These are phyloP conservation scores for Spergularia bocconei DNA, from an alignment of 148 eudicot species.

Conservation along the genomic window DNA sequence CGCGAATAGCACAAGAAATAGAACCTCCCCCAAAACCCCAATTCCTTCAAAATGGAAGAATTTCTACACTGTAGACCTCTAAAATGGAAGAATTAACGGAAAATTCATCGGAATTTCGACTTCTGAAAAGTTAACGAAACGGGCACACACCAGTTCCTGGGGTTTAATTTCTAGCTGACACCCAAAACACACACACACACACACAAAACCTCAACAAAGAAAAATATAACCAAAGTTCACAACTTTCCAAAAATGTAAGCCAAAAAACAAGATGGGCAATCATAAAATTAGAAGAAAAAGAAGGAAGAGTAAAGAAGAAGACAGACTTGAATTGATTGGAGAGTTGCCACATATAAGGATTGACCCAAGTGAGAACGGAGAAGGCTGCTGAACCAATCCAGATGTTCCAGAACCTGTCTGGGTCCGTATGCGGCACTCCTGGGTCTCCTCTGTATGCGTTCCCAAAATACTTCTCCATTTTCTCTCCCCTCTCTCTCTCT, in stretches of 20 bases:
- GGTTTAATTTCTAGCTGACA: too few relatives aligned
- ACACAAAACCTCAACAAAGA: not conserved
- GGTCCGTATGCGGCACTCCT: slow-evolving; percentile 75
- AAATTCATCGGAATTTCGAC: too few relatives aligned
- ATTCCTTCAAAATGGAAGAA: too few relatives aligned
- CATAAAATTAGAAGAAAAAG: not conserved
- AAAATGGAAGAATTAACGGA: too few relatives aligned
- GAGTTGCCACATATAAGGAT: slow-evolving; percentile 81
- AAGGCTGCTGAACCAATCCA: slow-evolving; percentile 70
- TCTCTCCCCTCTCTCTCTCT: slow-evolving; percentile 19
- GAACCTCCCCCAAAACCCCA: too few relatives aligned
- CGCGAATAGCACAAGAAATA: too few relatives aligned
- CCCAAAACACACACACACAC: too few relatives aligned
- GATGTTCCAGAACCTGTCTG: slow-evolving; percentile 53
- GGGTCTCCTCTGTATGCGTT: slow-evolving; percentile 95
- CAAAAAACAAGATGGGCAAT: not conserved
- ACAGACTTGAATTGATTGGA: slow-evolving; percentile 57
- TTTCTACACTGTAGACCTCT: too few relatives aligned
- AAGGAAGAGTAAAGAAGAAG: not conserved
- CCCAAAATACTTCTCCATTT: slow-evolving; percentile 85
- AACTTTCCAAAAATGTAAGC: not conserved
- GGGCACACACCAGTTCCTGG: too few relatives aligned
- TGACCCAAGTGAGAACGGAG: slow-evolving; percentile 52
- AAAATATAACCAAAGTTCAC: not conserved
- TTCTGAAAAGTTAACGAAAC: too few relatives aligned